These are phyloP conservation scores for Phytophthora foliorum DNA, from an alignment of 352 stramenopile species.

Conservation along the genomic window DNA sequence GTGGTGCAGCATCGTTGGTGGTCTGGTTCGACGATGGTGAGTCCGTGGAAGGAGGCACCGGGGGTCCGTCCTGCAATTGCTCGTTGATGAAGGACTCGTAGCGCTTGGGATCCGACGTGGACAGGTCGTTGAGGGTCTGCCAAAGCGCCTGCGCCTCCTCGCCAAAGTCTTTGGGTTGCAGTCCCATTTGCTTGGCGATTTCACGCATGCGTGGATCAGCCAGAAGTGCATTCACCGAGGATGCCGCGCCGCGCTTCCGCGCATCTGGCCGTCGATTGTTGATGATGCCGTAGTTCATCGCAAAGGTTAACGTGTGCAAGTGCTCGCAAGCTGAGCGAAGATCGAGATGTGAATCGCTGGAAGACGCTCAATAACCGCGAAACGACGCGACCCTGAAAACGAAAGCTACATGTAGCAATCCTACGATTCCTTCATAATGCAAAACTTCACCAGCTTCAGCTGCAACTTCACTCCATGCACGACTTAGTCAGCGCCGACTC, in stretches of 20 bases:
- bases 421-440: background rate
- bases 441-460: background rate
- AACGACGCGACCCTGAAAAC: constrained; percentile 25
- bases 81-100: constrained; percentile 89
- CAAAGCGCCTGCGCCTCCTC: constrained; percentile 74
- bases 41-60: constrained; percentile 23
- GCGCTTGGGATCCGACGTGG: constrained; percentile 64
- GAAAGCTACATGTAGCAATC: no score
- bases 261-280: constrained; percentile 70
- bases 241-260: constrained; percentile 28
- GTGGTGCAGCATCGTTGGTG: constrained; percentile 21
- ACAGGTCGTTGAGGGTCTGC: constrained; percentile 82
- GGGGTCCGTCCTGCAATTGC: constrained; percentile 77
- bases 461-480: background rate
- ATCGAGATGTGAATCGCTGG: constrained; percentile 23
- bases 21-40: constrained; percentile 5
- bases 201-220: constrained; percentile 73
- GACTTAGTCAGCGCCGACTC: constrained; percentile 19
- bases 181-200: constrained; percentile 87
- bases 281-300: constrained; percentile 90
- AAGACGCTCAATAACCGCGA: constrained; percentile 8
- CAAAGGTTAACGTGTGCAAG: background rate
- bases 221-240: constrained; percentile 49
- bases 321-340: constrained; percentile 11
- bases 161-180: constrained; percentile 73